Evolutionary conservation across 768 basidiomycete species (phyloP), one percentile per base, ranked within the genome.

Genomic region (Strobilomyces confusus): DNA sequence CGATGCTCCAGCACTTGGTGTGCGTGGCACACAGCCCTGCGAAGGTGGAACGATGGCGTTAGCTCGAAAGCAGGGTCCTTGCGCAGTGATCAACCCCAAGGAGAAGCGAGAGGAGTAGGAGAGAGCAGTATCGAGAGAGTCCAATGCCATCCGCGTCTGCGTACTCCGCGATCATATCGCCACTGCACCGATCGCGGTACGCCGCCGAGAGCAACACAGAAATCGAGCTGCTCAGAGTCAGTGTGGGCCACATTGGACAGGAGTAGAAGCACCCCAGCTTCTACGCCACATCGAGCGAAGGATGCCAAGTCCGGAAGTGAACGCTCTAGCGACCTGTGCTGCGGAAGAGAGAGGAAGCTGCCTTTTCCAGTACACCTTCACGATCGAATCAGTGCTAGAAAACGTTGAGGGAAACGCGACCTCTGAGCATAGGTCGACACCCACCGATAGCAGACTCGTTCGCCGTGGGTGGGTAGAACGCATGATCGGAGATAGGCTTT

Each of bases 1-100:
- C 92, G 59, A 85, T 83, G 58, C 76, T 79, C 70, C 93, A 92
- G 73, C 94, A 93, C 87, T 83, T 26, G 76, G 73, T 49, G 89
- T 70, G 69, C 91, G 91, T 23, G 77, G 79, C 11, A 87, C 73
- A 44, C 91, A 89, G 37, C 89, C 87, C 14, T 13, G 80, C 62
- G 60, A 91, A 87, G 8, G 86, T 82, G 85, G 34, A 20, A 58
- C 45, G 51, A 58, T 36, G 29, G 40, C 23, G 48, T 20, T 48
- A 58, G 40, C 12, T 8, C n/a, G 29, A n/a, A 26, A 40, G 19
- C 26, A 38, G 38, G 50, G 49, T 44, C n/a, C 36, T 26, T 42
- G 44, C 34, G 48, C 20, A 43, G 19, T 50, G 33, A 25, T 34
- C 20, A 23, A 25, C n/a, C 20, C 30, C 48, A 38, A 44, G 36